Evolutionary conservation across 1,284 basidiomycete genomes (phyloP).

Genomic region (Earliella scabrosa): DNA sequence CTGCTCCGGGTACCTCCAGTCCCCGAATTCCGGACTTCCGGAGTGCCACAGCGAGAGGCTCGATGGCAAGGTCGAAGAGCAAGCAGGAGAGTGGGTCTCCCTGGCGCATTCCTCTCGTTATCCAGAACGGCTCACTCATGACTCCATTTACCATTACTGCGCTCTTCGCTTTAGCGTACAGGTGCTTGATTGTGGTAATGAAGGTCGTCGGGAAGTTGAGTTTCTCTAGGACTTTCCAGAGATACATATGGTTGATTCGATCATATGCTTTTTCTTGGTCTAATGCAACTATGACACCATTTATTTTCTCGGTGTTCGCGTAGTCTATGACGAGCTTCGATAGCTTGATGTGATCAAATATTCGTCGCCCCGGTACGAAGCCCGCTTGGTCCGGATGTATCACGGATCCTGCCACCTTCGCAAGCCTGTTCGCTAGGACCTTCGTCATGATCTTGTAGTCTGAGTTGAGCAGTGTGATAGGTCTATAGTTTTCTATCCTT

Average conservation of each 20-base stretch:
- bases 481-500: conserved; percentile 36
- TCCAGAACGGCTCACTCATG: conserved; percentile 20
- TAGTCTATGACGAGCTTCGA: conserved; percentile 28
- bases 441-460: conserved; percentile 38
- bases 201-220: conserved; percentile 27
- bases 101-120: conserved; percentile 35
- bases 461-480: conserved; percentile 38
- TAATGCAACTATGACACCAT: conserved; percentile 32
- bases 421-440: conserved; percentile 24
- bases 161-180: conserved; percentile 32
- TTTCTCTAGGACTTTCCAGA: conserved; percentile 27
- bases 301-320: conserved; percentile 28
- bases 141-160: conserved; percentile 34
- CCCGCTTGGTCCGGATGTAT: conserved; percentile 36
- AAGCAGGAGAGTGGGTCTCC: conserved; percentile 43
- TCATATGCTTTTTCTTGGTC: conserved; percentile 42
- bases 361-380: conserved; percentile 31
- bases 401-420: conserved; percentile 9
- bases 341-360: conserved; percentile 31
- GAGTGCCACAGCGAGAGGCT: conserved; percentile 36
- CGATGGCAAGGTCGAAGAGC: conserved; percentile 42
- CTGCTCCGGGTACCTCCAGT: conserved; percentile 25
- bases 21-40: conserved; percentile 36
- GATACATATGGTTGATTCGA: conserved; percentile 34
- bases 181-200: conserved; percentile 18